A percentile compares a stretch with the other conserved stretches of the same genome.
Evolutionary conservation across 257 asterid genomes (phyloP).

Genomic region (Fraxinus anomala): DNA sequence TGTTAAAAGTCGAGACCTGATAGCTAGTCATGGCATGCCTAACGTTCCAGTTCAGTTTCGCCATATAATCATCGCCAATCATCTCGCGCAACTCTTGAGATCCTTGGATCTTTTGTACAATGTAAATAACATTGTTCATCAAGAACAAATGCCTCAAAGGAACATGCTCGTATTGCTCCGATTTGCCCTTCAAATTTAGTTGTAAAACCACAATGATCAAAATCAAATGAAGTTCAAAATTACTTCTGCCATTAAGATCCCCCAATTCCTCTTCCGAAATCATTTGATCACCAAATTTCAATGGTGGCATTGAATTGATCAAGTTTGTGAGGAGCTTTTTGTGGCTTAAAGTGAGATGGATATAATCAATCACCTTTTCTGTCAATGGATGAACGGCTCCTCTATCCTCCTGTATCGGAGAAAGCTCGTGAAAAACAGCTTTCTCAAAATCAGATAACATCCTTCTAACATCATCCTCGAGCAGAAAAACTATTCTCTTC

Average conservation of each 20-base stretch:
- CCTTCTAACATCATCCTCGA: conserved; percentile 32
- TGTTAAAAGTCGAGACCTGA: conserved; percentile 24
- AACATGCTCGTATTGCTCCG: conserved; percentile 18
- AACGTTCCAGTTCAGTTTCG: conserved; percentile 14
- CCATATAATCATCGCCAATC: conserved; percentile 33
- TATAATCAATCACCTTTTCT: conserved; percentile 25
- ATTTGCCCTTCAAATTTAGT: conserved; percentile 30
- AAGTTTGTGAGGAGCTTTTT: conserved; percentile 24
- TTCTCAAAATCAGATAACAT: conserved; percentile 37
- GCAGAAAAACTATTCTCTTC: background rate
- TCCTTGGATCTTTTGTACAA: conserved; percentile 31
- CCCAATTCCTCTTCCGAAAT: conserved; percentile 26
- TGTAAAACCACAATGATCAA: conserved; percentile 36
- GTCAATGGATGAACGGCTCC: conserved; percentile 38
- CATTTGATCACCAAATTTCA: conserved; percentile 17
- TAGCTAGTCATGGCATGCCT: conserved; percentile 15
- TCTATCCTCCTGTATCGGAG: conserved; percentile 7
- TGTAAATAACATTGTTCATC: conserved; percentile 43
- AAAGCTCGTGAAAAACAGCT: conserved; percentile 24
- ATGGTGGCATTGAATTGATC: conserved; percentile 35
- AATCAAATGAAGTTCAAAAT: conserved; percentile 39
- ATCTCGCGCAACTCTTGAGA: conserved; percentile 30
- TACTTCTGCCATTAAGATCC: background rate
- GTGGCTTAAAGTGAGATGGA: conserved; percentile 28
- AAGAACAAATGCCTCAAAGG: conserved; percentile 34